Percentiles rank a stretch among this genome's conserved stretches.
Evolutionary conservation across 169 alveolate genomes (phyloP).

Genomic region (Plasmodium malariae): DNA sequence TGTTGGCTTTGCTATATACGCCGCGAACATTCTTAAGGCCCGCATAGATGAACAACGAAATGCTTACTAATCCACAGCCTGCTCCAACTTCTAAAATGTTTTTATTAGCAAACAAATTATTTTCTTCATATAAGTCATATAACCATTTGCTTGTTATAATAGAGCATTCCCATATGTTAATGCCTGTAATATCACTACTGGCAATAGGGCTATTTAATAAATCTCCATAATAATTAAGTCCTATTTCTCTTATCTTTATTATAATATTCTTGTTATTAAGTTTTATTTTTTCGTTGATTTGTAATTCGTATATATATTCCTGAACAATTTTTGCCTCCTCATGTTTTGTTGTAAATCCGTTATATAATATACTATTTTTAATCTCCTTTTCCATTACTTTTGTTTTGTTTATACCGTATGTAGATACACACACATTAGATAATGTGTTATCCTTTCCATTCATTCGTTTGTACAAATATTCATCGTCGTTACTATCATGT

Average conservation of each 20-base stretch:
- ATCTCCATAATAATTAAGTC: conserved; percentile 68
- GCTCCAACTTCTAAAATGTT: conserved; percentile 82
- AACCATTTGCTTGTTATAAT: conserved; percentile 81
- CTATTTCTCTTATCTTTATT: conserved; percentile 75
- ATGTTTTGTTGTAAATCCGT: conserved; percentile 19
- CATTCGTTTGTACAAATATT: background rate
- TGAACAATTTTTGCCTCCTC: conserved; percentile 61
- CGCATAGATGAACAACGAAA: conserved; percentile 75
- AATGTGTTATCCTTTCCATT: background rate
- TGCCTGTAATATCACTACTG: conserved; percentile 79
- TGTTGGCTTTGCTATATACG: no score
- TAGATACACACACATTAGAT: no score
- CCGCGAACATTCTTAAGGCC: background rate
- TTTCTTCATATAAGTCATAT: conserved; percentile 36
- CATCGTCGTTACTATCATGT: background rate
- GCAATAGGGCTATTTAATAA: conserved; percentile 58
- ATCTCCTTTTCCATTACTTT: background rate
- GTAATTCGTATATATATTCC: conserved; percentile 23
- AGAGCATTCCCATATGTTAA: conserved; percentile 85
- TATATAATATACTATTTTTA: background rate
- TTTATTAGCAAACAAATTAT: conserved; percentile 63
- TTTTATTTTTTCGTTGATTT: conserved; percentile 11
- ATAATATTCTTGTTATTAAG: conserved; percentile 9
- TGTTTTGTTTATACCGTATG: no score
- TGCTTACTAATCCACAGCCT: conserved; percentile 82